Evolutionary conservation across 371 early-diverging fungal species (phyloP).

Genomic region (Mucor lusitanicus): DNA sequence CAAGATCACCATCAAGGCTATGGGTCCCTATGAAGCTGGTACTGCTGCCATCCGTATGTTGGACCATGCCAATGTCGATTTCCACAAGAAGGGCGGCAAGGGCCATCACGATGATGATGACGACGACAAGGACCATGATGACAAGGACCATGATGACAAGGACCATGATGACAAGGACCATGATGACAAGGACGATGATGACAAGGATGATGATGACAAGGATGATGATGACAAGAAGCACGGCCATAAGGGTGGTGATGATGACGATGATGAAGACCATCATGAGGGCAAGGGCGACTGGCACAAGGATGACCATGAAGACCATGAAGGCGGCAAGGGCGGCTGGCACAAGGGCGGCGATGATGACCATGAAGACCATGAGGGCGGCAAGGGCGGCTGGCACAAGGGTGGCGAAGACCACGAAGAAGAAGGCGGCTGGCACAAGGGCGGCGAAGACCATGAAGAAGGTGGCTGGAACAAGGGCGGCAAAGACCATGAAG

Average conservation of each 20-base stretch:
- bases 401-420: neutral
- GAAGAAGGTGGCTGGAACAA: neutral
- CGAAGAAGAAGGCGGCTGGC: neutral
- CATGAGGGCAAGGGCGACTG: neutral
- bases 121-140: constrained; percentile 6
- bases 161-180: constrained; percentile 13
- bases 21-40: constrained; percentile 47
- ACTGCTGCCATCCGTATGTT: constrained; percentile 51
- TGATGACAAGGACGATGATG: neutral
- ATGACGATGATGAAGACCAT: constrained; percentile 1
- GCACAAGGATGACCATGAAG: neutral
- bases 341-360: constrained; percentile 8
- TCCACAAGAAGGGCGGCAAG: constrained; percentile 19
- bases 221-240: constrained; percentile 4
- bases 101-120: constrained; percentile 11
- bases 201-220: neutral
- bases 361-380: neutral
- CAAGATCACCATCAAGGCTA: constrained; percentile 47
- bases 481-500: neutral
- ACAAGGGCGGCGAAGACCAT: neutral
- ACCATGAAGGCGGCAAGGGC: neutral
- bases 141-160: constrained; percentile 9
- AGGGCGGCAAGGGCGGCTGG: neutral
- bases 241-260: neutral
- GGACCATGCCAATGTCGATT: constrained; percentile 13